Evolutionary conservation across 768 basidiomycete genomes (phyloP).

Genomic region (Gautieria morchelliformis): DNA sequence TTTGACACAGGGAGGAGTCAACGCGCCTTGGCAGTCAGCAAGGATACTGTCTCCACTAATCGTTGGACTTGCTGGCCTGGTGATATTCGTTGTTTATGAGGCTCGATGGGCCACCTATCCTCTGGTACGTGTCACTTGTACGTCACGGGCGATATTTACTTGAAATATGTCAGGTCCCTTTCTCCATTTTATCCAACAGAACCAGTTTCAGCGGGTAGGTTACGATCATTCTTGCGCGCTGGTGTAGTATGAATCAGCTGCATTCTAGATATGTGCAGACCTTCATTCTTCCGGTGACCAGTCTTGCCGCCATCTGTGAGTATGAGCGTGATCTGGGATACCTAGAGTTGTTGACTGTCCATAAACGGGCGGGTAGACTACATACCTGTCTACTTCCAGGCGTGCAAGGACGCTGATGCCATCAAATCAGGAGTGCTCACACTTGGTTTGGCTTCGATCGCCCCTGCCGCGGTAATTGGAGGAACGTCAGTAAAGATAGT

Average conservation of each 20-base stretch:
- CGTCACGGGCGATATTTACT: too few species aligned
- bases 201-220: conserved; percentile 16
- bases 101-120: conserved; percentile 15
- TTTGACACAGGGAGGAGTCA: conserved; percentile 15
- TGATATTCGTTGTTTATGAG: conserved; percentile 25
- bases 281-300: conserved; percentile 11
- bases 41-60: conserved; percentile 19
- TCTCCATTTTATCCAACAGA: conserved; percentile 20
- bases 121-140: conserved; percentile 12
- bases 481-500: conserved; percentile 17
- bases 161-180: conserved; percentile 14
- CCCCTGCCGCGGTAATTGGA: conserved; percentile 22
- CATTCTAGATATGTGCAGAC: conserved; percentile 8
- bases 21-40: conserved; percentile 18
- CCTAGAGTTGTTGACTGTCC: too few species aligned
- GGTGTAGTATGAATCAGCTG: neutral
- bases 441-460: conserved; percentile 18
- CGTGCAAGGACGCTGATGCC: conserved; percentile 14
- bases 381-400: conserved; percentile 25
- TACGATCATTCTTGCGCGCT: conserved; percentile 12
- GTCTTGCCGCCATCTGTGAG: conserved; percentile 11
- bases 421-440: conserved; percentile 17
- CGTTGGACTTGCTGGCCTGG: conserved; percentile 20
- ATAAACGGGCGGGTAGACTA: conserved; percentile 11
- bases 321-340: too few species aligned